These are phyloP conservation scores for Irineochytrium annulatum DNA, from an alignment of 192 early-diverging fungal genomes.

Conservation along the genomic window DNA sequence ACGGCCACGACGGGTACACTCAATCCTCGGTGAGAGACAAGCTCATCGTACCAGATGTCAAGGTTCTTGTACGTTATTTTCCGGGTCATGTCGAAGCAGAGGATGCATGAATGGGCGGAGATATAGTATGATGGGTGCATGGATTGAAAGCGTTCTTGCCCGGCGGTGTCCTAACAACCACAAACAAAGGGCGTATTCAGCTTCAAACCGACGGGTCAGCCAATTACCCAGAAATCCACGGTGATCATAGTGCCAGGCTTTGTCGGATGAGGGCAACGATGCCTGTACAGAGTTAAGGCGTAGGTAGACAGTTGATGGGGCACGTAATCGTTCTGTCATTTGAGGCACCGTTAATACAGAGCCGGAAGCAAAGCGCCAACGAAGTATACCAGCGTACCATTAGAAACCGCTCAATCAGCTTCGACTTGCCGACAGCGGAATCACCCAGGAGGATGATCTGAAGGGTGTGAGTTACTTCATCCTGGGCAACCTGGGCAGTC, in stretches of 20 bases:
- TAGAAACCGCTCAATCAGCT: slow-evolving; percentile 58
- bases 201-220: neutral
- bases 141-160: slow-evolving; percentile 54
- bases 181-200: neutral
- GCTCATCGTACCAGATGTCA: slow-evolving; percentile 55
- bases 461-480: neutral
- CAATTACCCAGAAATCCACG: slow-evolving; percentile 44
- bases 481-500: neutral
- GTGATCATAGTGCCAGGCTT: slow-evolving; percentile 22
- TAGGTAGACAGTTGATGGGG: slow-evolving; percentile 56
- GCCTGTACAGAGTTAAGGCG: slow-evolving; percentile 51
- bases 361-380: too few species aligned
- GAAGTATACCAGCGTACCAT: too few species aligned
- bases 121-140: slow-evolving; percentile 60
- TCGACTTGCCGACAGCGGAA: slow-evolving; percentile 59
- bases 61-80: slow-evolving; percentile 64
- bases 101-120: slow-evolving; percentile 45
- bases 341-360: too few species aligned
- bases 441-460: slow-evolving; percentile 61
- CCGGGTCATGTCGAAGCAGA: slow-evolving; percentile 56
- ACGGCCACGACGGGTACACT: slow-evolving; percentile 51
- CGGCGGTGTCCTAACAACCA: slow-evolving; percentile 49
- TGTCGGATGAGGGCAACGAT: slow-evolving; percentile 33
- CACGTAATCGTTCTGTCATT: slow-evolving; percentile 46
- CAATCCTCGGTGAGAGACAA: slow-evolving; percentile 29